phyloP scores from a whole-genome alignment of 352 stramenopile species.

The Phytopythium helicoides region DNA sequence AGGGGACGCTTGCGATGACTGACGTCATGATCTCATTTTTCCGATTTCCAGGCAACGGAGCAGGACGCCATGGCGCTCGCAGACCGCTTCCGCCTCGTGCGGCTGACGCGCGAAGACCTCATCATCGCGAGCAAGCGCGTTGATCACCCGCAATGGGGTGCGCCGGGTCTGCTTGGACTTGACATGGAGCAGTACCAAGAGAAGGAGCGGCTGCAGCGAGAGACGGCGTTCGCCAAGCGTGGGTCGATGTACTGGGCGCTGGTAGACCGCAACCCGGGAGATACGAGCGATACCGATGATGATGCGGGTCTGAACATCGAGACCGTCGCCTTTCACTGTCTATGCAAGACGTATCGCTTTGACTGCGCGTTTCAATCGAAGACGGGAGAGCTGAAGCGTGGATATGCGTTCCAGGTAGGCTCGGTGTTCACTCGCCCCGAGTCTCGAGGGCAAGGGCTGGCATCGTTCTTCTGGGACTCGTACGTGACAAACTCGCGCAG shows the following conservation, averaged over 20 bases:
- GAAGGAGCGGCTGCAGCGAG: conserved; percentile 48
- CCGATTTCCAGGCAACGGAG: too few species aligned
- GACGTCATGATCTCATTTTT: background rate
- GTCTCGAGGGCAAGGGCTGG: conserved; percentile 45
- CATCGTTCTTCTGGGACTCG: conserved; percentile 38
- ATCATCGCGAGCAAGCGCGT: conserved; percentile 40
- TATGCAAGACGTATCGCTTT: conserved; percentile 64
- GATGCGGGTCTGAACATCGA: conserved; percentile 13
- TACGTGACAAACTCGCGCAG: conserved; percentile 29
- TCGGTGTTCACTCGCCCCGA: conserved; percentile 65
- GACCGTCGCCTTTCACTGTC: conserved; percentile 30
- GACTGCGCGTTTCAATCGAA: conserved; percentile 34
- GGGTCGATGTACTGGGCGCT: conserved; percentile 71
- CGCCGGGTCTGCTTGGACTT: conserved; percentile 13
- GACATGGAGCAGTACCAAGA: conserved; percentile 39
- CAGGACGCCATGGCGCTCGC: conserved; percentile 1
- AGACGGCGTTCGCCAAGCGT: conserved; percentile 42
- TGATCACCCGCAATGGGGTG: conserved; percentile 48
- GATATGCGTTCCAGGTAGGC: conserved; percentile 57
- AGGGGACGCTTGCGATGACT: too few species aligned
- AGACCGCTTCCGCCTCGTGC: conserved; percentile 36
- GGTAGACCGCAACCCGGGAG: conserved; percentile 22
- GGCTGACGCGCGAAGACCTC: conserved; percentile 36
- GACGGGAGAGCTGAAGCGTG: conserved; percentile 31
- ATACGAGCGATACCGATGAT: conserved; percentile 12